Evolutionary conservation across 2,329 filamentous ascomycete genomes (phyloP).

Genomic region (Lomentospora prolificans): DNA sequence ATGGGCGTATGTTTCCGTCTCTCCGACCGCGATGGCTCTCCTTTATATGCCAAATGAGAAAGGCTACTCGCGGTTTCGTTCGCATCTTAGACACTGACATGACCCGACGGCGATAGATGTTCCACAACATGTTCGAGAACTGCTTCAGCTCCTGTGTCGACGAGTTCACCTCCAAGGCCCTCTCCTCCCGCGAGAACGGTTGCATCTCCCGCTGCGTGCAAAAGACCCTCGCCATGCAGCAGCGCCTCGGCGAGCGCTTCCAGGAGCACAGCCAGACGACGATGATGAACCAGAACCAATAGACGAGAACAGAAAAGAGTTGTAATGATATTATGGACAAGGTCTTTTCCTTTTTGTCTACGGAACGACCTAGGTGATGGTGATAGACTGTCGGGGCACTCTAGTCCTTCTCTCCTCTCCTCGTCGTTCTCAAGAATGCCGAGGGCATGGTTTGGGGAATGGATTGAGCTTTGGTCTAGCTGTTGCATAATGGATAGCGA

Average conservation of each 20-base stretch:
- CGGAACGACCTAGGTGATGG: too few species aligned
- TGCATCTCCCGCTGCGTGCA: slow-evolving; percentile 93
- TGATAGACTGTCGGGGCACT: too few species aligned
- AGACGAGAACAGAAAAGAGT: not conserved
- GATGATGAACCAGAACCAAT: slow-evolving; percentile 34
- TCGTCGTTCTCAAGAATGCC: too few species aligned
- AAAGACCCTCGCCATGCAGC: slow-evolving; percentile 88
- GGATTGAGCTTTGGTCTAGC: too few species aligned
- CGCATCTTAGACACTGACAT: slow-evolving; percentile 1
- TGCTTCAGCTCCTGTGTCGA: slow-evolving; percentile 98
- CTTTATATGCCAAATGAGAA: too few species aligned
- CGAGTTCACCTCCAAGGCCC: slow-evolving; percentile 96
- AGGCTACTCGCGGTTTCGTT: too few species aligned
- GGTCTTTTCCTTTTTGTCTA: too few species aligned
- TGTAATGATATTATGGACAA: not conserved
- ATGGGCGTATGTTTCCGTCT: slow-evolving; percentile 64
- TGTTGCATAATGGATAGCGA: too few species aligned
- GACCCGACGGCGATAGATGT: slow-evolving; percentile 33
- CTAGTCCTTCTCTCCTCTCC: too few species aligned
- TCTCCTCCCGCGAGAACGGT: slow-evolving; percentile 77
- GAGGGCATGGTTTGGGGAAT: too few species aligned
- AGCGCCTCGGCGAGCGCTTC: slow-evolving; percentile 87
- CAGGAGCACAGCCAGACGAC: slow-evolving; percentile 56
- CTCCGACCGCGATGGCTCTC: too few species aligned
- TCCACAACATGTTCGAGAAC: slow-evolving; percentile 63